Base-by-base conservation (phyloP, 164 flowering plant genomes). In the Magnolia kwangsiensis region DNA sequence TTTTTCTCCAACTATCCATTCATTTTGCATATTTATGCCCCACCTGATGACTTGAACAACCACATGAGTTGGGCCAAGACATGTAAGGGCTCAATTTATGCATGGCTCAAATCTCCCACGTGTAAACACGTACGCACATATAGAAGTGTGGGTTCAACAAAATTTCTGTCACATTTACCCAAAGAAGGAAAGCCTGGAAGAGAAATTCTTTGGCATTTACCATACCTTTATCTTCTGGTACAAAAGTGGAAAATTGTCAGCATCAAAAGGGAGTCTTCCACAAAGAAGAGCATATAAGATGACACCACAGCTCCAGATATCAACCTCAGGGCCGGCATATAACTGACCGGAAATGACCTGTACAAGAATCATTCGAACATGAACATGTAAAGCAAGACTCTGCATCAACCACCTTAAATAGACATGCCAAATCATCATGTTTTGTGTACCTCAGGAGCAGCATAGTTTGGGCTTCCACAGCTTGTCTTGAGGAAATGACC, bases 231-330 rank as follows among this genome's bases (percentile, higher is more conserved):
- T 76, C 49, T 67, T 82, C 74, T 63, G 63, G 49, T 63, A 71
- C 55, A 82, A 58, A 6, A 51, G 31, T 7, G 79, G 27, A 21
- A 74, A 67, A 72, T 51, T 81, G 68, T 79, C 81, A 55, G 55
- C 81, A 55, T 73, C 76, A 70, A 81, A 81, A 55, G 84, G 84
- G 67, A 75, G 79, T 24, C 73, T 59, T 69, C 67, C 73, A 45
- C 73, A 81, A 27, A 76, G 74, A 55, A 81, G 79, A 55, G 81
- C 74, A 76, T 76, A 81, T 50, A 81, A 69, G 49, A 83, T 83
- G 77, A 83, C 85, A 29, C 87, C 87, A 81, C 85, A 83, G 59
- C 87, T 85, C 87, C 87, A 85, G 73, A 83, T 78, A 78, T 85
- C 87, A 68, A 85, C 80, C 71, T 83, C 87, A 18, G 78, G 78